Base-by-base conservation (phyloP, 371 early-diverging fungal species). In the Dinochytrium kinnereticum region DNA sequence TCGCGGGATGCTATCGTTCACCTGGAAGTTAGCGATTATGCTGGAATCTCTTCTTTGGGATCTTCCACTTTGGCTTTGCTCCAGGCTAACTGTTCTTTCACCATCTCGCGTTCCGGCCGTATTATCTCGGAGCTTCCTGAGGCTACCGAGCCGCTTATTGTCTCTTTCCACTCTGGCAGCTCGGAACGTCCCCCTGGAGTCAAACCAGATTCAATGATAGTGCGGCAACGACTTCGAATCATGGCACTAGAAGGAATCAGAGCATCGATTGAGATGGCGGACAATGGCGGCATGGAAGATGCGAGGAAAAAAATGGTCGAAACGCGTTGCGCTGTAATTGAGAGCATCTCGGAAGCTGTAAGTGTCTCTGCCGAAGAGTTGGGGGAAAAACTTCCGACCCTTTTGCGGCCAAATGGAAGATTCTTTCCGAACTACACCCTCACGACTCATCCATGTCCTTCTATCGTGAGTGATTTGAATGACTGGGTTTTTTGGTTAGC, bases 1-100 rank as follows among this genome's bases (percentile, higher is more conserved):
- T 24, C 39, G 26, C 61, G 75, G 17, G 75, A 74, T 50, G 51
- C 66, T 33, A 40, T 73, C 44, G 69, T 73, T 15, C 15, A 5
- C 19, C 34, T 61, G 57, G 44, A 44, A 19, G 44, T 44, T 44
- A 44, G 44, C 44, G n/a, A n/a, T n/a, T n/a, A n/a, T n/a, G n/a
- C n/a, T n/a, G n/a, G n/a, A n/a, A n/a, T n/a, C n/a, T n/a, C n/a
- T n/a, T n/a, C n/a, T 44, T 7, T 13, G 44, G 44, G 44, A 44
- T 19, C 7, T 44, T 44, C 44, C 19, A 19, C 19, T 44, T 7
- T 44, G 44, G 44, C 7, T 7, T 44, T 44, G 44, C 44, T 44
- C 19, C 44, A 44, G 19, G 44, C 13, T 44, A 19, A 44, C 19
- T 44, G 44, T 19, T 13, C 44, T 44, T 44, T 13, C 19, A 13